phyloP scores from a whole-genome alignment of 495 filamentous ascomycete genomes.

The Penicillium macrosclerotiorum region DNA sequence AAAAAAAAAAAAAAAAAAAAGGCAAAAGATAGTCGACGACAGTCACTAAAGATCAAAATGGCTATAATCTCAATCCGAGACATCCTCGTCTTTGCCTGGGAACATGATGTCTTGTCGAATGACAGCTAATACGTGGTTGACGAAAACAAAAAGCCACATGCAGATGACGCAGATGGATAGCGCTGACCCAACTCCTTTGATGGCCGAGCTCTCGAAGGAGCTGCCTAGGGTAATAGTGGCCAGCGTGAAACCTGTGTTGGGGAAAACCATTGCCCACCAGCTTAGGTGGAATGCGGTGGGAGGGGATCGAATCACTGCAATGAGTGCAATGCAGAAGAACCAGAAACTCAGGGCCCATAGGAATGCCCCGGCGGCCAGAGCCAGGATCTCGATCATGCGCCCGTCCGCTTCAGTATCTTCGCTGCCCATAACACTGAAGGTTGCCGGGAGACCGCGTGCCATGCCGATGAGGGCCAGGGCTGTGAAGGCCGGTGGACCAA shows the following conservation, averaged over 20 bases:
- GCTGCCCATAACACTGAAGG: conserved; percentile 33
- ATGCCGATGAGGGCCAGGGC: conserved; percentile 67
- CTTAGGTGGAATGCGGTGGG: conserved; percentile 48
- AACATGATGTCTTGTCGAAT: conserved; percentile 54
- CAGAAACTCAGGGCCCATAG: conserved; percentile 70
- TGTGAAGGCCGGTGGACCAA: conserved; percentile 67
- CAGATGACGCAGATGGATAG: conserved; percentile 52
- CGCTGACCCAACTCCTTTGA: conserved; percentile 37
- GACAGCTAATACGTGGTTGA: conserved; percentile 54
- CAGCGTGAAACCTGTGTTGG: conserved; percentile 47
- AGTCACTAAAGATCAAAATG: background rate
- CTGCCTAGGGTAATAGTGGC: conserved; percentile 47
- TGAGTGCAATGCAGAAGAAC: conserved; percentile 64
- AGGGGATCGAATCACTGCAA: conserved; percentile 52
- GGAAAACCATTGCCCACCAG: conserved; percentile 54
- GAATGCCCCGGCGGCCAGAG: conserved; percentile 54
- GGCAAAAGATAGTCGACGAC: conserved; percentile 4
- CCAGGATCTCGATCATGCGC: conserved; percentile 45
- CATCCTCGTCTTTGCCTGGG: conserved; percentile 64
- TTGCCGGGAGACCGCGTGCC: conserved; percentile 45
- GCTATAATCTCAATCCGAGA: conserved; percentile 22
- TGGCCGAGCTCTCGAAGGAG: conserved; percentile 34
- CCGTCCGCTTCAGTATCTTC: conserved; percentile 28
- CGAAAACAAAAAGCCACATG: conserved; percentile 58
- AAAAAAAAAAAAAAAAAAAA: background rate